Evolutionary conservation across 202 grass and related monocot species (phyloP).

Genomic region (Cymbopogon flexuosus): DNA sequence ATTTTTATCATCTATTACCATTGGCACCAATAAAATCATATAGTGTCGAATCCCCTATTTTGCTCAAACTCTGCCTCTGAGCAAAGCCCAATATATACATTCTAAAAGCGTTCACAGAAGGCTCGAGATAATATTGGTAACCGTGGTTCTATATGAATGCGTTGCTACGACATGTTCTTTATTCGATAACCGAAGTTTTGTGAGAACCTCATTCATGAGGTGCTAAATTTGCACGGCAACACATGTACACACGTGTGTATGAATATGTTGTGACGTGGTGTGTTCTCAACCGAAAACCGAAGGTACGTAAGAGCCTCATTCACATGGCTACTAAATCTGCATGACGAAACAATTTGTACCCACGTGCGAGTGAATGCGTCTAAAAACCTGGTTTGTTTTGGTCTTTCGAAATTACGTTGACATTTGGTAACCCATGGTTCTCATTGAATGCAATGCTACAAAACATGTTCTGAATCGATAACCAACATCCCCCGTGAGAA

Average conservation of each 20-base stretch:
- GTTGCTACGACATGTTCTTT: not conserved
- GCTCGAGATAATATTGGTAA: not conserved
- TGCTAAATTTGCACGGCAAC: rapidly evolving
- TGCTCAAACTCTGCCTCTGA: not conserved
- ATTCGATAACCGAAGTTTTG: not conserved
- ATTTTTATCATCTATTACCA: no score
- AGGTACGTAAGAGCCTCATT: not conserved
- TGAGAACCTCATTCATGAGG: not conserved
- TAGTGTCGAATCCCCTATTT: not conserved
- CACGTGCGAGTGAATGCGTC: not conserved
- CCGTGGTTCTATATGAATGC: not conserved
- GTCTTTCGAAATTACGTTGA: not conserved
- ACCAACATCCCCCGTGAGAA: not conserved
- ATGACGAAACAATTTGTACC: no score
- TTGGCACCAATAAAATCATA: no score
- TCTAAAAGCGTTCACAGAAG: not conserved
- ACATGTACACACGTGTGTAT: not conserved
- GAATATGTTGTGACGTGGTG: rapidly evolving
- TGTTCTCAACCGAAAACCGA: not conserved
- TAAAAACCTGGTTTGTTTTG: not conserved
- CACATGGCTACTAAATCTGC: rapidly evolving
- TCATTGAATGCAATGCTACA: not conserved
- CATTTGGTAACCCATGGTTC: not conserved
- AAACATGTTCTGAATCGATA: not conserved
- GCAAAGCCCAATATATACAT: not conserved